A percentile compares a stretch with the other conserved stretches of the same genome.
Conservation (phyloP, 371 early-diverging fungal genomes). For the Apophysomyces elegans region DNA sequence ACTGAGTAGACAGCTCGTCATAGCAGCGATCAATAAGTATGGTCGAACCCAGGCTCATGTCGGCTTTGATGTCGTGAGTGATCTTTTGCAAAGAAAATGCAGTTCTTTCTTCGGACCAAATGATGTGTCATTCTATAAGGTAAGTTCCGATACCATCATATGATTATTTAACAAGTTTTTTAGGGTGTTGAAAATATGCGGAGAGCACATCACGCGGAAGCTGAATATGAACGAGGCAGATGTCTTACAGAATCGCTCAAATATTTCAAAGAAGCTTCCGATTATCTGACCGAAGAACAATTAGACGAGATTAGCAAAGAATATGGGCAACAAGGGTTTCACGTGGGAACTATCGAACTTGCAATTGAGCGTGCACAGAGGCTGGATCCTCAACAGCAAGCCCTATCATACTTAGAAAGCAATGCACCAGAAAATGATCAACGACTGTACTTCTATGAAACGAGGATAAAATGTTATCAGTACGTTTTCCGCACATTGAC, state of each 20-base stretch:
- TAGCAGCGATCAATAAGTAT: slow-evolving; percentile 74
- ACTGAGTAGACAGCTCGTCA: slow-evolving; percentile 68
- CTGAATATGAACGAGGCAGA: slow-evolving; percentile 48
- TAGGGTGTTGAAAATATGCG: slow-evolving; percentile 64
- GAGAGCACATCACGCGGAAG: slow-evolving; percentile 46
- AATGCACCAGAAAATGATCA: slow-evolving; percentile 34
- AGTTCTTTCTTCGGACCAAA: slow-evolving; percentile 71
- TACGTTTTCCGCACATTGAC: slow-evolving; percentile 43
- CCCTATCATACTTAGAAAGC: slow-evolving; percentile 48
- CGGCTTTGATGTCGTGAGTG: slow-evolving; percentile 50
- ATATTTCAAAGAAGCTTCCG: slow-evolving; percentile 56
- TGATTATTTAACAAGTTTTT: not conserved
- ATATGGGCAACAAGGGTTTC: slow-evolving; percentile 58
- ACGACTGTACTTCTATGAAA: slow-evolving; percentile 33
- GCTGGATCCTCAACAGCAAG: slow-evolving; percentile 65
- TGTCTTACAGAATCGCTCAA: slow-evolving; percentile 63
- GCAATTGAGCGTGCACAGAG: slow-evolving; percentile 71
- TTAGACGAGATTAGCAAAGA: slow-evolving; percentile 60
- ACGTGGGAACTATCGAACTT: slow-evolving; percentile 67
- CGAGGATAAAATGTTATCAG: slow-evolving; percentile 52
- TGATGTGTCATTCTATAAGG: slow-evolving; percentile 81
- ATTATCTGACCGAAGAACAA: slow-evolving; percentile 50
- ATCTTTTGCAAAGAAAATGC: slow-evolving; percentile 66
- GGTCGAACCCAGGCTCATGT: slow-evolving; percentile 30
- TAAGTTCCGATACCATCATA: slow-evolving; percentile 14